Evolutionary conservation across 2,329 filamentous ascomycete genomes (phyloP).

Genomic region (Endoconidiophora polonica): DNA sequence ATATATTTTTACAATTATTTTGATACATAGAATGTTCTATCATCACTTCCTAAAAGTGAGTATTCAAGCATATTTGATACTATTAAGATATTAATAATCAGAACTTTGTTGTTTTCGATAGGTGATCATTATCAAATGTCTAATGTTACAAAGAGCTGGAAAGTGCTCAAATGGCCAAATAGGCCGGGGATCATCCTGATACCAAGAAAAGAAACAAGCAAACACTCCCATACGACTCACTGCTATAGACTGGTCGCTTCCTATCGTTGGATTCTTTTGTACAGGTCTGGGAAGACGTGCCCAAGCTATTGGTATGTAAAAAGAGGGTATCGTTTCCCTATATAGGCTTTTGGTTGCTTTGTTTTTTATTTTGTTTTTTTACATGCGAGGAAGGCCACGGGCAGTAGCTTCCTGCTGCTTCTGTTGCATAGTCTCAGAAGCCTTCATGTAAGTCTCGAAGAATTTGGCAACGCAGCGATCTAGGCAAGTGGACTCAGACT

Average conservation of each 20-base stretch:
- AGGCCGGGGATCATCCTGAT: not conserved
- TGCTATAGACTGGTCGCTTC: no score
- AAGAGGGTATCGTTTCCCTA: no score
- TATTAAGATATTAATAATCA: no score
- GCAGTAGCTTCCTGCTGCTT: conserved; percentile 47
- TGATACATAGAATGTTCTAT: not conserved
- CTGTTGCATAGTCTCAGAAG: conserved; percentile 88
- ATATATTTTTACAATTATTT: not conserved
- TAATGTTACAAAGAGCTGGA: conserved; percentile 12
- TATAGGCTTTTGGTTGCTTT: not conserved
- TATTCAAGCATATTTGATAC: no score
- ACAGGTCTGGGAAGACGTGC: not conserved
- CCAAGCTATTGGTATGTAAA: no score
- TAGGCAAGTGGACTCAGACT: conserved; percentile 95
- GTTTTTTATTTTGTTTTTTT: not conserved
- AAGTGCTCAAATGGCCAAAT: not conserved
- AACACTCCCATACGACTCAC: not conserved
- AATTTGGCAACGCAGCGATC: conserved; percentile 97
- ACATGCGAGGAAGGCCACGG: conserved; percentile 11
- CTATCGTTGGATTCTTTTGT: not conserved
- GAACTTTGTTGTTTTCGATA: no score
- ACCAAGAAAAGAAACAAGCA: not conserved
- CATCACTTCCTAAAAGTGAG: no score
- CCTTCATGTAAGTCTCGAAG: conserved; percentile 96
- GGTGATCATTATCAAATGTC: conserved; percentile 2